Percentiles rank a stretch among this genome's conserved stretches.
Conservation (phyloP, 1,284 basidiomycete species). For the Cystobasidium slooffiae region DNA sequence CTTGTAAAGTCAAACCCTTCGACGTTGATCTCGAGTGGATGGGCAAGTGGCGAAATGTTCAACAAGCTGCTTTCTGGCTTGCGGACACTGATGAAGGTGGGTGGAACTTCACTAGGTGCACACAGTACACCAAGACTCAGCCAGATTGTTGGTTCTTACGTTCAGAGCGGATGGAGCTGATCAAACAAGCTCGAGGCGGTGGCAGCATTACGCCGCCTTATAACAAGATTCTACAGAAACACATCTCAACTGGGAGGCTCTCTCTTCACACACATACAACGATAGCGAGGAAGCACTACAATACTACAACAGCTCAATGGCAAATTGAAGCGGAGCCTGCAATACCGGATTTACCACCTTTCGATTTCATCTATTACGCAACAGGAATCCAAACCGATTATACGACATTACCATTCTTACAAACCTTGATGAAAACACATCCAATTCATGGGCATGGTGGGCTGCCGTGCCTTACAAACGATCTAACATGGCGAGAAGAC, state of each 20-base stretch:
- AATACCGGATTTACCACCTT: conserved; percentile 8
- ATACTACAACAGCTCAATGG: conserved; percentile 45
- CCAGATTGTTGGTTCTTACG: conserved; percentile 49
- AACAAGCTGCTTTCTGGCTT: conserved; percentile 48
- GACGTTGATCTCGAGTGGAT: conserved; percentile 55
- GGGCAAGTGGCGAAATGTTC: conserved; percentile 53
- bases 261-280: conserved; percentile 47
- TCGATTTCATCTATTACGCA: conserved; percentile 53
- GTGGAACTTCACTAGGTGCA: neutral
- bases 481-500: conserved; percentile 53
- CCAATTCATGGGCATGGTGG: conserved; percentile 53
- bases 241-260: conserved; percentile 50
- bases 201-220: conserved; percentile 56
- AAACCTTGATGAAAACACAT: conserved; percentile 47
- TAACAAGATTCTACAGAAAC: conserved; percentile 49
- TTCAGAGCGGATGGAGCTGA: conserved; percentile 48
- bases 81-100: conserved; percentile 46
- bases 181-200: conserved; percentile 51
- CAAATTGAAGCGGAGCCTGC: conserved; percentile 36
- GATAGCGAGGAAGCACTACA: conserved; percentile 41
- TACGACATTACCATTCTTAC: conserved; percentile 51
- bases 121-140: neutral
- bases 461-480: conserved; percentile 54
- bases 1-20: conserved; percentile 56
- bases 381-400: conserved; percentile 52